phyloP scores from a whole-genome alignment of 106 monocot genomes.

The Dendrobium huoshanense region DNA sequence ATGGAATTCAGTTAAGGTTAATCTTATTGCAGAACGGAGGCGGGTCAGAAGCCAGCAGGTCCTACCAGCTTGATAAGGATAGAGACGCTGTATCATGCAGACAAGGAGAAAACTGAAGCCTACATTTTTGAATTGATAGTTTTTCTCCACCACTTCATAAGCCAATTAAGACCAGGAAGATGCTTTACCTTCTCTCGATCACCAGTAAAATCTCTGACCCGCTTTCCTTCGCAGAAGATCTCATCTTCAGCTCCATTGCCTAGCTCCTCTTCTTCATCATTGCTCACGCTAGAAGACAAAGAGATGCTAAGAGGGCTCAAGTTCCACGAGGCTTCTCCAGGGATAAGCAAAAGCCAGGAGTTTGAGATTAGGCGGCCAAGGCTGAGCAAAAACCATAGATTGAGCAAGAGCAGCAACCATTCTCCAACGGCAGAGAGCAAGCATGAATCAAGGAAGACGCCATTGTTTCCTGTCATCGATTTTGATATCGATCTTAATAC shows the following conservation, averaged over 20 bases:
- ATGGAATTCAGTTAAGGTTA: neutral
- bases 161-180: constrained; percentile 33
- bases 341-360: constrained; percentile 63
- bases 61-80: constrained; percentile 35
- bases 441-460: constrained; percentile 13
- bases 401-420: constrained; percentile 49
- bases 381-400: constrained; percentile 5
- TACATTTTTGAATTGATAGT: constrained; percentile 73
- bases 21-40: constrained; percentile 40
- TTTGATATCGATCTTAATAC: constrained; percentile 24
- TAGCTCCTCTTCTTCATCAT: neutral
- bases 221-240: constrained; percentile 6
- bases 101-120: constrained; percentile 76
- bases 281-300: constrained; percentile 51
- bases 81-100: constrained; percentile 77
- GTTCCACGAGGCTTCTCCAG: constrained; percentile 14
- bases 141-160: constrained; percentile 73
- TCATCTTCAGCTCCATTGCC: neutral
- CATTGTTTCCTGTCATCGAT: neutral
- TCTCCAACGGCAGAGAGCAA: constrained; percentile 26
- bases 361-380: constrained; percentile 6
- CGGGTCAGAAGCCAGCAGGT: constrained; percentile 26
- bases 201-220: constrained; percentile 27
- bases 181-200: constrained; percentile 32
- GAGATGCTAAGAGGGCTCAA: constrained; percentile 33